Evolutionary conservation across 306 rosid genomes (phyloP).

Genomic region (Delonix regia): DNA sequence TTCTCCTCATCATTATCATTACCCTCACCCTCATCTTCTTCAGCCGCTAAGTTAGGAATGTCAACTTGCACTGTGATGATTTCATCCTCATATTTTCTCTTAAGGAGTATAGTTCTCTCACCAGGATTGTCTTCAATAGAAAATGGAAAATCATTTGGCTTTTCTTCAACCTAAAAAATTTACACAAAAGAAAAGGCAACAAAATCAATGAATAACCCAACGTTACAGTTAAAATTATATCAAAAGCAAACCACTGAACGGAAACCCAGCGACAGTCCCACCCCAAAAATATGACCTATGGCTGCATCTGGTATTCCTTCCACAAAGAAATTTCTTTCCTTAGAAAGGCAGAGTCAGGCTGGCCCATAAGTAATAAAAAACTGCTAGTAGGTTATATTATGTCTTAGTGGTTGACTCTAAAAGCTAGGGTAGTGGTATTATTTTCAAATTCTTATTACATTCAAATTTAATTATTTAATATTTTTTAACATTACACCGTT

Average conservation of each 20-base stretch:
- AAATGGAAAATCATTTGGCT: constrained; percentile 66
- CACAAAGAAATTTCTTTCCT: background rate
- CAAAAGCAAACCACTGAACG: background rate
- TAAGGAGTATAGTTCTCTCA: constrained; percentile 73
- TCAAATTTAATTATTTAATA: no score
- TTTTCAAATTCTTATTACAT: background rate
- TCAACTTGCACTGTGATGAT: constrained; percentile 72
- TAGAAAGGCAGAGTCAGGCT: background rate
- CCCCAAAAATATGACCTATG: background rate
- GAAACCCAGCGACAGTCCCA: background rate
- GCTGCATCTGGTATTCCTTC: background rate
- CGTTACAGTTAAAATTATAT: background rate
- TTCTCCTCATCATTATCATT: constrained; percentile 27
- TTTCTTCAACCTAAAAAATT: constrained; percentile 46
- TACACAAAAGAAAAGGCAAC: background rate
- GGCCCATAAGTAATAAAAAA: background rate
- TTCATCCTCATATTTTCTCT: constrained; percentile 67
- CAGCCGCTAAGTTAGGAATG: constrained; percentile 52
- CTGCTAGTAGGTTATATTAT: background rate
- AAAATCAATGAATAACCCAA: constrained; percentile 13
- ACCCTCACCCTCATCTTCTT: constrained; percentile 45
- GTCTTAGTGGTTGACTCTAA: background rate
- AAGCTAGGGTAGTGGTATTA: background rate
- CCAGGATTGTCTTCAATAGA: constrained; percentile 76
- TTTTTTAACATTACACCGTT: background rate